Base-by-base conservation (phyloP, 495 filamentous ascomycete species). In the Hyaloscypha variabilis region DNA sequence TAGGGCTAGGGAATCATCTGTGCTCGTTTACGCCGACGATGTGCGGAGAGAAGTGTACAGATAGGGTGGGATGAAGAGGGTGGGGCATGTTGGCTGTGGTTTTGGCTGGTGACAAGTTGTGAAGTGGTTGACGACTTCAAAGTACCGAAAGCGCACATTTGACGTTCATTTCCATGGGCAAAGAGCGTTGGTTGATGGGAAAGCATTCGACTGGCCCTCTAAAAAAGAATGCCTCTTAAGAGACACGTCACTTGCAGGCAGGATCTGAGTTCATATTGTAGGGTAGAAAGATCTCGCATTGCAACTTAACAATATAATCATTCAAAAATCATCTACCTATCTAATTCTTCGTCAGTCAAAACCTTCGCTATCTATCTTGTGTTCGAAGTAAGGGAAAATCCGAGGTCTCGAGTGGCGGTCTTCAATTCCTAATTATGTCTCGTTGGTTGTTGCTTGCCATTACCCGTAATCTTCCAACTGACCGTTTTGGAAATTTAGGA, bases 1-100 rank as follows among this genome's bases (percentile, higher is more conserved):
- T 13, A 74, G 73, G 30, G 73, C 66, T 42, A 58, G 73, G 60
- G 72, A 71, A 28, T 63, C 71, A 23, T 77, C 75, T 24, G 76
- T 78, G 6, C 64, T 78, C 24, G 68, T 80, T 6, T 80, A 79
- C 59, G 58, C 71, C 6, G 74, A 77, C 42, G 75, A 74, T 65
- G 67, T 67, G 62, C 65, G 74, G 57, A 76, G 77, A 42, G 67
- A 69, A 57, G 63, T 72, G 52, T 72, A 69, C 55, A 69, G 70
- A 67, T 69, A 72, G 42, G 24, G 17, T 0, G 30, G 8, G 17
- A 46, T 25, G 42, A 24, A 21, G 46, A 31, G 19, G 26, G 59
- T 17, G 21, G 26, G 13, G 23, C 19, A 24, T 60, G 30, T 19
- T 19, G 30, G 21, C 3, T 39, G 13, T 46, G 58, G 4, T 42